Base-by-base conservation (phyloP, 768 basidiomycete species). In the Tulasnella sp. region DNA sequence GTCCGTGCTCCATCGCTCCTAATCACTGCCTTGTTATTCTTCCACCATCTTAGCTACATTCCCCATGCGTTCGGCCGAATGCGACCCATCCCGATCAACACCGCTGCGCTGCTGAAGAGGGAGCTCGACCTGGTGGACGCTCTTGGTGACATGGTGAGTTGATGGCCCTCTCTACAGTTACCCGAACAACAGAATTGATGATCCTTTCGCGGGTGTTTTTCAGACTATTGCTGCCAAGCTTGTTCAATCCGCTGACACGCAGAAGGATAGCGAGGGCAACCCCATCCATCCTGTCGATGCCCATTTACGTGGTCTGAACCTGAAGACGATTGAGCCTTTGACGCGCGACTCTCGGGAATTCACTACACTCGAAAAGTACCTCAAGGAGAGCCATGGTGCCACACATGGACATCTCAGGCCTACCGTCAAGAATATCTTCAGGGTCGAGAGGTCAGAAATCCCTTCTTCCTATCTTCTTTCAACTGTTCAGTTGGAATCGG, bases 101-200 rank as follows among this genome's bases (percentile, higher is more conserved):
- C 64, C 50, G 56, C 70, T 49, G 62, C 23, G 0, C 49, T 68
- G 10, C 67, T 84, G 61, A 78, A 81, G 65, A 74, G 65, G 76
- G 80, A 82, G 72, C 74, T 82, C 43, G 79, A 80, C n/a, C 75
- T 82, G 21, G 80, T 83, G 15, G 82, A 82, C 62, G 79, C 81
- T 19, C 75, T 84, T 23, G 80, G 80, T 2, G 81, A 84, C 65
- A 83, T 84, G 82, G 79, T 77, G 62, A 26, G 62, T 55, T 38
- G 41, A 23, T 42, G 7, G 10, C 21, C 53, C 21, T 47, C 32
- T 58, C n/a, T n/a, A n/a, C n/a, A n/a, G n/a, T n/a, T n/a, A 19
- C 24, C 7, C 61, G 17, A n/a, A n/a, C n/a, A 59, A 27, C 34
- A 38, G n/a, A 9, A 30, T 48, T 8, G 34, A 29, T 44, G 8